Percentiles rank a stretch among this genome's conserved stretches.
These are phyloP conservation scores for Tubosaeta sp. DNA, from an alignment of 768 basidiomycete species.

Conservation along the genomic window DNA sequence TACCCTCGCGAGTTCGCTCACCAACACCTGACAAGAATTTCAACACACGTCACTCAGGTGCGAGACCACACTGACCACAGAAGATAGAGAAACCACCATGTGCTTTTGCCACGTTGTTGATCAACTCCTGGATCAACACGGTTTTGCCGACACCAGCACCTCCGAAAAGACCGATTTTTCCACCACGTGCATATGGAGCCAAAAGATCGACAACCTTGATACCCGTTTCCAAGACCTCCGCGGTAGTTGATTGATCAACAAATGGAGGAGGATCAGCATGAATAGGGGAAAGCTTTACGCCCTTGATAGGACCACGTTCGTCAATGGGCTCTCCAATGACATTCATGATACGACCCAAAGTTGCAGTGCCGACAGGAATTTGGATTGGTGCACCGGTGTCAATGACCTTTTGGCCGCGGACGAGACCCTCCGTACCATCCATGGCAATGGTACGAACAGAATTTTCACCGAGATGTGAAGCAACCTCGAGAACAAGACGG, in stretches of 20 bases:
- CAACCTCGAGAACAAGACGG: slow-evolving; percentile 98
- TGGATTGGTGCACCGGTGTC: slow-evolving; percentile 96
- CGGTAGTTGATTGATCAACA: slow-evolving; percentile 98
- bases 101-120: slow-evolving; percentile 99
- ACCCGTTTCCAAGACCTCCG: slow-evolving; percentile 98
- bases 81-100: slow-evolving; percentile 99
- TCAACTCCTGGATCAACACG: slow-evolving; percentile 98
- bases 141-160: slow-evolving; percentile 99
- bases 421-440: slow-evolving; percentile 99
- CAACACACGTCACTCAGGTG: background rate
- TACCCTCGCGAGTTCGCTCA: slow-evolving; percentile 99
- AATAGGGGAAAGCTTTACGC: slow-evolving; percentile 87
- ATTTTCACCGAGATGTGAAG: slow-evolving; percentile 98
- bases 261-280: slow-evolving; percentile 97
- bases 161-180: slow-evolving; percentile 99
- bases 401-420: slow-evolving; percentile 95
- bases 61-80: slow-evolving; percentile 58
- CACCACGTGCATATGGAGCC: slow-evolving; percentile 99
- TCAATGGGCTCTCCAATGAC: slow-evolving; percentile 99
- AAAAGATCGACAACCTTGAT: slow-evolving; percentile 99
- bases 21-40: slow-evolving; percentile 74
- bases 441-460: slow-evolving; percentile 99
- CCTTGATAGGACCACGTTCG: slow-evolving; percentile 98
- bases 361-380: slow-evolving; percentile 93
- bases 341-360: slow-evolving; percentile 99